Evolutionary conservation across 257 asterid species (phyloP), one percentile per base, ranked within the genome.

Genomic region (Nicotiana sylvestris): DNA sequence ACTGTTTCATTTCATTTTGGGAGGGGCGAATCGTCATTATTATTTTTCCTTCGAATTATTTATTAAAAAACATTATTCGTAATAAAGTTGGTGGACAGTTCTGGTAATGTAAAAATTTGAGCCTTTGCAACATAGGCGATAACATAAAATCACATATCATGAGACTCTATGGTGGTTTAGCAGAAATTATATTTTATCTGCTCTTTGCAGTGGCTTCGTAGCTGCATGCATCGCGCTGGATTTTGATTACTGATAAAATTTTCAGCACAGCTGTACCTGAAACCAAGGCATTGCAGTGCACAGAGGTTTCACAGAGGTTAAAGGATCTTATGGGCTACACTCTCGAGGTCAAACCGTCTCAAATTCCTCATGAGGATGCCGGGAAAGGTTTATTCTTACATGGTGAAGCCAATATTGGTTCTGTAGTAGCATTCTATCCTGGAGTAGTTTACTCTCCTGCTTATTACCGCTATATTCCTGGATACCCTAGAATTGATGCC

Each of bases 391-490:
- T 96, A 85, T 91, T 85, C 87, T 65, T 96, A 87, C 87, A 89
- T 66, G 99, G 99, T 43, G 97, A 94, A 84, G 99, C 97, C 66
- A 90, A 90, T 58, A 90, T 89, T 30, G 98, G 99, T 55, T 7
- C 97, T 16, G 90, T 94, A 70, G 84, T 96, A 86, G 98, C 98
- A 43, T 82, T 96, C 68, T 96, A 93, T 86, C 99, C 99, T 13
- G 99, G 99, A 29, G 88, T 96, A 46, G 84, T 93, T 57, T 94
- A 92, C 85, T 89, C 97, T 60, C 99, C 98, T 0, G 97, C 97
- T 13, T 90, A 88, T 83, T 96, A 91, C 89, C 91, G 83, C 3
- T 94, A 90, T 76, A 94, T 96, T 66, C 98, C 94, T 68, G 98
- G 99, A 77, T 96, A 94, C 82, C 99, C 98, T 1, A 89, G 97